A percentile compares a stretch with the other conserved stretches of the same genome.
These are phyloP conservation scores for Lignosus rhinocerotis DNA, from an alignment of 1,284 basidiomycete genomes.

Conservation along the genomic window DNA sequence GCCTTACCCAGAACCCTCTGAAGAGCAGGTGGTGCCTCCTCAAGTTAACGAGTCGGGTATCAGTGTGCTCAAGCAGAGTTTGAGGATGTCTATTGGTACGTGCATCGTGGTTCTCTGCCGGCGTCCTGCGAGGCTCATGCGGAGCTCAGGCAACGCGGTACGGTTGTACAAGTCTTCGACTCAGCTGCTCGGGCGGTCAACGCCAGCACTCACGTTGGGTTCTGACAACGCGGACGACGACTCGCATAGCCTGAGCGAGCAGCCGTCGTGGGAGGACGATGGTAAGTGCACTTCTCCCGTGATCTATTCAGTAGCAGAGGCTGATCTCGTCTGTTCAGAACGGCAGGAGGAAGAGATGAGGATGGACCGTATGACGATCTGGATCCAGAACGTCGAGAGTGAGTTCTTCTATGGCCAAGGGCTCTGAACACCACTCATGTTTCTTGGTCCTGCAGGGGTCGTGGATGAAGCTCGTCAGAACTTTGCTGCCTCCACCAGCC, in stretches of 20 bases:
- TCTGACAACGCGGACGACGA: conserved; percentile 23
- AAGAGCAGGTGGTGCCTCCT: conserved; percentile 21
- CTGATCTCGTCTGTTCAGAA: conserved; percentile 27
- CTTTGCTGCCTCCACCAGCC: conserved; percentile 54
- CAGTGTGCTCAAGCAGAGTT: conserved; percentile 57
- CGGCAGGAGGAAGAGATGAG: conserved; percentile 44
- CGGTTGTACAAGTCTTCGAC: conserved; percentile 57
- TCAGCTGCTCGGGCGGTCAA: conserved; percentile 27
- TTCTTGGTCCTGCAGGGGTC: conserved; percentile 49
- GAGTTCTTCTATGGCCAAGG: conserved; percentile 32
- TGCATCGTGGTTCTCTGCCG: neutral
- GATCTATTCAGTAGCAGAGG: conserved; percentile 42
- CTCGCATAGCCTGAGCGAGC: conserved; percentile 34
- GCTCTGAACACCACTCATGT: neutral
- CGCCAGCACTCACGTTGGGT: conserved; percentile 21
- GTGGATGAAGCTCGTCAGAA: conserved; percentile 74
- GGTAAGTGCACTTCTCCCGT: conserved; percentile 6
- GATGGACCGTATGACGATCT: conserved; percentile 68
- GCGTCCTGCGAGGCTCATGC: neutral
- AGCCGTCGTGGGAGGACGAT: conserved; percentile 53
- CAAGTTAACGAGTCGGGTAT: conserved; percentile 34
- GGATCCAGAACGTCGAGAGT: conserved; percentile 82
- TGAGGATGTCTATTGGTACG: conserved; percentile 71
- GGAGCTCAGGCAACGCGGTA: conserved; percentile 53
- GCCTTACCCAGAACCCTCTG: conserved; percentile 22